Evolutionary conservation across 2,329 filamentous ascomycete genomes (phyloP).

Genomic region (Ceratocystis papillata): DNA sequence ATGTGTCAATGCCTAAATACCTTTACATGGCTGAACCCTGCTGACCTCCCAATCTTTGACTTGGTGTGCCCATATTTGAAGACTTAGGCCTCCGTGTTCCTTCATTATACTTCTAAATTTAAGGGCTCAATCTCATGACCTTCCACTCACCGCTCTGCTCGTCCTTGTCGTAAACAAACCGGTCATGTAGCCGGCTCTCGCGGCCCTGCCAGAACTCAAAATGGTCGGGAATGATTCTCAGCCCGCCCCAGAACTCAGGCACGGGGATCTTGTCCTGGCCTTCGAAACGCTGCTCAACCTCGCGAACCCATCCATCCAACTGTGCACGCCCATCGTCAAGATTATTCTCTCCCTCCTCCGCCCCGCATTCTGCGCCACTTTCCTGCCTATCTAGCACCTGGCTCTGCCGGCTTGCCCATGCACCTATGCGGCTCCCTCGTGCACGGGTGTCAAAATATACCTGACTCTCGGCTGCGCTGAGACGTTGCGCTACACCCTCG

Average conservation of each 20-base stretch:
- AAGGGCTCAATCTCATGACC: constrained; percentile 65
- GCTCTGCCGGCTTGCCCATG: constrained; percentile 89
- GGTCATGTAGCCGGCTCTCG: constrained; percentile 81
- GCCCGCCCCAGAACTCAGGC: constrained; percentile 87
- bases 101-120: constrained; percentile 15
- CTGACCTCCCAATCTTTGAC: too few relatives aligned
- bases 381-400: constrained; percentile 49
- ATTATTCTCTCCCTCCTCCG: constrained; percentile 26
- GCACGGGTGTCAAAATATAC: constrained; percentile 57
- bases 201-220: constrained; percentile 97
- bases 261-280: constrained; percentile 72
- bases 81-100: too few relatives aligned
- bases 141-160: constrained; percentile 48
- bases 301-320: constrained; percentile 65
- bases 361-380: constrained; percentile 25
- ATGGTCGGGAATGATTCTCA: constrained; percentile 72
- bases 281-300: constrained; percentile 65
- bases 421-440: constrained; percentile 72
- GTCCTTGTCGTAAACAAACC: constrained; percentile 58
- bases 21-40: too few relatives aligned
- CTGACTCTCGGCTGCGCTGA: constrained; percentile 61
- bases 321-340: constrained; percentile 58
- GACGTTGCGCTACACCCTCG: constrained; percentile 61
- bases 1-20: neutral
- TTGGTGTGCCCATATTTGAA: too few relatives aligned